Evolutionary conservation across 371 early-diverging fungal species (phyloP).

Genomic region (Lichtheimia ornata): DNA sequence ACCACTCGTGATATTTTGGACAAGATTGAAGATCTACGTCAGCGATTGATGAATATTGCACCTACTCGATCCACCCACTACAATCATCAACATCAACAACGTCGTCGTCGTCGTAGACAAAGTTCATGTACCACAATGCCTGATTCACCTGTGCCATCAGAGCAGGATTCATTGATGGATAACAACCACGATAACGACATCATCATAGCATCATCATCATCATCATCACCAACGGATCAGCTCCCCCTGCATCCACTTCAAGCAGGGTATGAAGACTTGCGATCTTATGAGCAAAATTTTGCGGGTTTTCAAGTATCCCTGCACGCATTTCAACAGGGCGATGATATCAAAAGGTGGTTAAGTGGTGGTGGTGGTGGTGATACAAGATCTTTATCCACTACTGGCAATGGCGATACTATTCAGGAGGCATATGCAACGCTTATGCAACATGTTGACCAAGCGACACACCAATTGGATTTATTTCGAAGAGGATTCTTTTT

Average conservation of each 20-base stretch:
- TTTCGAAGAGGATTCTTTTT: conserved; percentile 38
- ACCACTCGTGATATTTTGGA: conserved; percentile 16
- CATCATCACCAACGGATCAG: not conserved
- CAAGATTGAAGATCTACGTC: conserved; percentile 31
- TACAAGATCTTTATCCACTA: too few relatives aligned
- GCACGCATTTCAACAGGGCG: conserved; percentile 26
- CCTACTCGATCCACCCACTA: conserved; percentile 25
- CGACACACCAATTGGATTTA: conserved; percentile 15
- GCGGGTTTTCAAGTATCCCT: conserved; percentile 33
- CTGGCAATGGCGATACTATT: too few relatives aligned
- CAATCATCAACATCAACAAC: not conserved
- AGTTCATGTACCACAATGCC: conserved; percentile 4
- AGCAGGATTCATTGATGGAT: conserved; percentile 4
- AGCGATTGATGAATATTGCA: conserved; percentile 27
- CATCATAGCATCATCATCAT: too few relatives aligned
- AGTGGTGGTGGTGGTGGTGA: too few relatives aligned
- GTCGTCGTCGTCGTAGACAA: not conserved
- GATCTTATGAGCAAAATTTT: conserved; percentile 34
- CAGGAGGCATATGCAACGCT: conserved; percentile 15
- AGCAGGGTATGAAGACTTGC: conserved; percentile 41
- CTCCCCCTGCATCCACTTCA: conserved; percentile 39
- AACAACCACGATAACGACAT: not conserved
- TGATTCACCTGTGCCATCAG: conserved; percentile 1
- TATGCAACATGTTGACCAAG: conserved; percentile 24
- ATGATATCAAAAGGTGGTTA: conserved; percentile 1